Base-by-base conservation (phyloP, 129 eudicot genomes). In the Chrysanthemum seticuspe region DNA sequence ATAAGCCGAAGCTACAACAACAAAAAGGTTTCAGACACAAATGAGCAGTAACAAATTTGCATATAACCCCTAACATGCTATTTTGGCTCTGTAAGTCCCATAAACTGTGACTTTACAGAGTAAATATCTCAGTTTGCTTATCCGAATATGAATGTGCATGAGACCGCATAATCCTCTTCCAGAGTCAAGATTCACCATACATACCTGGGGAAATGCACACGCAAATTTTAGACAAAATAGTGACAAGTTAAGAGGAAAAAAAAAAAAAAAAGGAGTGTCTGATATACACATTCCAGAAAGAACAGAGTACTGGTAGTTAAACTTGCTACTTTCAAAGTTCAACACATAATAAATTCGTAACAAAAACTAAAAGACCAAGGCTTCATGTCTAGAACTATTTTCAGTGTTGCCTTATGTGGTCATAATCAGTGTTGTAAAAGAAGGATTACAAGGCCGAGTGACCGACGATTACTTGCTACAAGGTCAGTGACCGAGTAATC, bases 121-220 rank as follows among this genome's bases (percentile, higher is more conserved):
- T 27, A 62, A 10, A 27, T 62, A 13, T 62, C 67, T 29, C 47
- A 18, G 47, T 57, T 18, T 25, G 14, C 64, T 18, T 59, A 59
- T 21, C 34, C 64, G 5, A 23, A 58, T 16, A 59, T 18, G 11
- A 21, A 29, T 59, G 14, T 40, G 34, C 34, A 9, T 5, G 34
- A 10, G 27, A 10, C 34, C 27, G 23, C 36, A 10, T 59, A 3
- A 31, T 31, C 6, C n/a, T 19, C 36, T 59, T 21, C 64, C 36
- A 1, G 21, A 21, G 27, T 59, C 36, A 13, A 59, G 64, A 59
- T 21, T 59, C 36, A 59, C 64, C 64, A 59, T 14, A 59, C 64
- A 59, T 59, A 59, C 64, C 64, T 59, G 64, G 6, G 2, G 64
- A 59, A 21, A 9, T 59, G 64, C 14, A 58, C 63, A 58, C 14